Conservation (phyloP, 345 rosid genomes). For the Crucihimalaya himalaica region DNA sequence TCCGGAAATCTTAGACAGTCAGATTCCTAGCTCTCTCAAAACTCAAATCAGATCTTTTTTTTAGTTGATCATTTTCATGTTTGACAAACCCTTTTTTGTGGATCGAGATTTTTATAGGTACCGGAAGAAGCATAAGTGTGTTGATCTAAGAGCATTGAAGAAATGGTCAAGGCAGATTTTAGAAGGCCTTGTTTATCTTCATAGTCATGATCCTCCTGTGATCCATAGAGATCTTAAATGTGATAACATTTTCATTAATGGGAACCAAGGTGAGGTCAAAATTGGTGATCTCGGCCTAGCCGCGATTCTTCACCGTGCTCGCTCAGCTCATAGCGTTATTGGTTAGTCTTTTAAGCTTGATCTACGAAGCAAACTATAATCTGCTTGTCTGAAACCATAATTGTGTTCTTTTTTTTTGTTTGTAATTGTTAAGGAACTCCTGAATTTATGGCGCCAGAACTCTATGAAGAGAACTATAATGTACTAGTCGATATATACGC, state of each 20-base stretch:
- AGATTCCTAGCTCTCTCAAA: constrained; percentile 26
- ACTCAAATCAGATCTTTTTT: not conserved
- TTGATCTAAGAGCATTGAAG: constrained; percentile 84
- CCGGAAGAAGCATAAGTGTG: constrained; percentile 85
- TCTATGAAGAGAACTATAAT: constrained; percentile 94
- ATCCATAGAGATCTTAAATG: constrained; percentile 96
- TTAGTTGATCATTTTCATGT: not conserved
- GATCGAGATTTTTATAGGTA: constrained; percentile 48
- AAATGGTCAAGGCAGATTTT: constrained; percentile 95
- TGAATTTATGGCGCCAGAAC: constrained; percentile 99
- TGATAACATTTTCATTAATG: constrained; percentile 94
- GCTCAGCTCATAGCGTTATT: constrained; percentile 84
- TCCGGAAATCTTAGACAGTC: constrained; percentile 92
- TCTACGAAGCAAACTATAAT: no score
- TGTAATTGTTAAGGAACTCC: constrained; percentile 73
- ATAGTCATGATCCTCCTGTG: constrained; percentile 87
- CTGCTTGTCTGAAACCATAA: not conserved
- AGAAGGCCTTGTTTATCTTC: constrained; percentile 85
- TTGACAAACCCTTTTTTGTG: constrained; percentile 3
- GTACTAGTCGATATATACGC: constrained; percentile 97
- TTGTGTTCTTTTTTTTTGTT: not conserved
- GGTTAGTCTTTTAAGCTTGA: constrained; percentile 43
- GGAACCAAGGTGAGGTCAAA: constrained; percentile 94
- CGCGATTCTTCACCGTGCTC: constrained; percentile 70
- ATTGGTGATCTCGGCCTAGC: constrained; percentile 96